Conservation (phyloP, 208 protist species). For the Leishmania major region DNA sequence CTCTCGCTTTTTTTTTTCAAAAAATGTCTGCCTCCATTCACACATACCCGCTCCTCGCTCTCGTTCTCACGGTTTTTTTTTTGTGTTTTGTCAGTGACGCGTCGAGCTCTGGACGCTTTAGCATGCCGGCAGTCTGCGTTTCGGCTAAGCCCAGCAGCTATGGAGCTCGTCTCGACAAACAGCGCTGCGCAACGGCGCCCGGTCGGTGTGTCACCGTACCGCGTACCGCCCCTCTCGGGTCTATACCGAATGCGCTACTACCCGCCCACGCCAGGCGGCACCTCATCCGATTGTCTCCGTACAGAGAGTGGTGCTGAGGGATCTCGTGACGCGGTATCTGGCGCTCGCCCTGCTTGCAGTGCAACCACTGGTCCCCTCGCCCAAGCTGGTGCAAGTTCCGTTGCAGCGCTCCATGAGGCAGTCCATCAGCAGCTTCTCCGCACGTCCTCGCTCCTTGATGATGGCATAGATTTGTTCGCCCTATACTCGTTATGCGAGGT, state of each 20-base stretch:
- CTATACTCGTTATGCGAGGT: conserved; percentile 35
- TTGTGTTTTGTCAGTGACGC: neutral
- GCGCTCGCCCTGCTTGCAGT: neutral
- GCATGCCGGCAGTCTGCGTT: neutral
- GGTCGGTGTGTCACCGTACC: conserved; percentile 26
- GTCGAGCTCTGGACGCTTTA: neutral
- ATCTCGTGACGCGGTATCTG: neutral
- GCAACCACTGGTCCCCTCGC: neutral
- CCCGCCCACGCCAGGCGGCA: neutral
- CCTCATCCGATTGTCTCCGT: neutral
- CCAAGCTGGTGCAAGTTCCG: neutral
- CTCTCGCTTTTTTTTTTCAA: neutral
- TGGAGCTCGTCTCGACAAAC: neutral
- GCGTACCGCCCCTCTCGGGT: conserved; percentile 27
- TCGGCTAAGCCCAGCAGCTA: neutral
- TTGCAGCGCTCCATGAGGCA: neutral
- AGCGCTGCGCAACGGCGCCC: conserved; percentile 1
- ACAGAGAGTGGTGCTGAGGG: neutral
- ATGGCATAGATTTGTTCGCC: conserved; percentile 25
- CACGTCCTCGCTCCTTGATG: conserved; percentile 13
- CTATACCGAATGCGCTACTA: conserved; percentile 36
- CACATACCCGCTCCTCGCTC: neutral
- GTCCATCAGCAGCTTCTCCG: conserved; percentile 16
- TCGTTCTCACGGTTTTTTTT: no score
- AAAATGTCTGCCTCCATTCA: neutral